phyloP scores from a whole-genome alignment of 495 filamentous ascomycete species.

The Penicillium maclennaniae region DNA sequence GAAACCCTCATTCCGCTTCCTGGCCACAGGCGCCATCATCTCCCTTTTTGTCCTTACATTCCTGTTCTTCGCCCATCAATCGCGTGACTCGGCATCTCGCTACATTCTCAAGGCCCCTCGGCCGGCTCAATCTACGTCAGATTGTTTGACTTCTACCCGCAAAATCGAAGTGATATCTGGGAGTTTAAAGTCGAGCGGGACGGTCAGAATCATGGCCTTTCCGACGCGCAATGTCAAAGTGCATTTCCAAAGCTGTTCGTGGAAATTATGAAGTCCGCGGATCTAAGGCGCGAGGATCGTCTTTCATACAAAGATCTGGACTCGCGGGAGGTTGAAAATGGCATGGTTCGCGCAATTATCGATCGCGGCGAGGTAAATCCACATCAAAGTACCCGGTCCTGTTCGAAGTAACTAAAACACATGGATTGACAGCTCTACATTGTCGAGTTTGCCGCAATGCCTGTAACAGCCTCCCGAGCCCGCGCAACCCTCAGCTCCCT shows the following conservation, averaged over 20 bases:
- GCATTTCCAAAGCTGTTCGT: constrained; percentile 46
- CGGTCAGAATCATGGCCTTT: constrained; percentile 38
- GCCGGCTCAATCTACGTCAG: neutral
- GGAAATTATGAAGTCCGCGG: constrained; percentile 39
- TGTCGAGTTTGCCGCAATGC: constrained; percentile 31
- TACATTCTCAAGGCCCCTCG: constrained; percentile 23
- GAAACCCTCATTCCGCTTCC: constrained; percentile 30
- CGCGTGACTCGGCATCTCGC: constrained; percentile 14
- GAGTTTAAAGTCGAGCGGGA: constrained; percentile 33
- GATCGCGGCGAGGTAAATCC: constrained; percentile 36
- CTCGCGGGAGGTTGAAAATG: constrained; percentile 26
- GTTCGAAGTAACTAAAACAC: neutral
- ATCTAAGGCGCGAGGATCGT: constrained; percentile 8
- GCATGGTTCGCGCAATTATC: constrained; percentile 40
- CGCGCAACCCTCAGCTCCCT: constrained; percentile 39
- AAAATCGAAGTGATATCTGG: constrained; percentile 21
- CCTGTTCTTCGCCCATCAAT: constrained; percentile 23
- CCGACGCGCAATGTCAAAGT: constrained; percentile 34
- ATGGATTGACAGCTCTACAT: constrained; percentile 35
- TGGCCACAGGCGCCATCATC: constrained; percentile 28
- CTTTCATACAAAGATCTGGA: constrained; percentile 36
- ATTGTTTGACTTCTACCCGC: constrained; percentile 5
- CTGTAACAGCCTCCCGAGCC: constrained; percentile 34
- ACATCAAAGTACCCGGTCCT: neutral
- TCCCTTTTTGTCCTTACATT: constrained; percentile 32